Evolutionary conservation across 1,284 basidiomycete genomes (phyloP).

Genomic region (Trichosporon faecale): DNA sequence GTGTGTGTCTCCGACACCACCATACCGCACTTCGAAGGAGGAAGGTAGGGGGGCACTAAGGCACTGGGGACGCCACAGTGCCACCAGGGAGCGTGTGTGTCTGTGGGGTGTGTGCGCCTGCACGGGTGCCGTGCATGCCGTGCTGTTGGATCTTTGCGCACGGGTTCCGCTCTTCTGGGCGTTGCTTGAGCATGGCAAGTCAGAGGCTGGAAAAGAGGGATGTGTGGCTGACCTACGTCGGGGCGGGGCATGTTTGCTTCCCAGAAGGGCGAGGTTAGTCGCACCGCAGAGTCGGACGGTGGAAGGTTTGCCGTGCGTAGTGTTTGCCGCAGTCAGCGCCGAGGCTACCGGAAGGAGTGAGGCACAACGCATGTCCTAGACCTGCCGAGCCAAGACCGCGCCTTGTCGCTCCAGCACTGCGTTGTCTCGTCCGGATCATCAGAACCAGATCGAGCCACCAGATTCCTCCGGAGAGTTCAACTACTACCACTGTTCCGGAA

Average conservation of each 20-base stretch:
- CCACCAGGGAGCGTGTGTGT: neutral
- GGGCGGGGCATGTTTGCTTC: neutral
- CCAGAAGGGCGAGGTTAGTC: neutral
- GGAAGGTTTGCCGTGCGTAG: neutral
- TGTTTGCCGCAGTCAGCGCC: neutral
- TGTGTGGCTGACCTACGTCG: neutral
- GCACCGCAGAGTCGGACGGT: neutral
- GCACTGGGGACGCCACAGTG: constrained; percentile 1
- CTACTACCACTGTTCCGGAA: neutral
- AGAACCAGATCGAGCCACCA: neutral
- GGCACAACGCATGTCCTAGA: neutral
- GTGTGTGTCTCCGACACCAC: neutral
- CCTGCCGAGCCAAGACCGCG: neutral
- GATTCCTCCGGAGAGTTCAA: neutral
- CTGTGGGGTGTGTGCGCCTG: neutral
- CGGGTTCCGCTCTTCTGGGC: neutral
- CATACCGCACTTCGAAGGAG: too few relatives aligned
- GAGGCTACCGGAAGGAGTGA: neutral
- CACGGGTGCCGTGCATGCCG: neutral
- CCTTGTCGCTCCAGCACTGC: neutral
- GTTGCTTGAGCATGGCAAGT: neutral
- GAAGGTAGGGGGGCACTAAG: too few relatives aligned
- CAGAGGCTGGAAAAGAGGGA: neutral
- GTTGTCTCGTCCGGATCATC: neutral
- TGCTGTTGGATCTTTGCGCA: neutral